Conservation (phyloP, 192 early-diverging fungal species). For the Entomortierella lignicola region DNA sequence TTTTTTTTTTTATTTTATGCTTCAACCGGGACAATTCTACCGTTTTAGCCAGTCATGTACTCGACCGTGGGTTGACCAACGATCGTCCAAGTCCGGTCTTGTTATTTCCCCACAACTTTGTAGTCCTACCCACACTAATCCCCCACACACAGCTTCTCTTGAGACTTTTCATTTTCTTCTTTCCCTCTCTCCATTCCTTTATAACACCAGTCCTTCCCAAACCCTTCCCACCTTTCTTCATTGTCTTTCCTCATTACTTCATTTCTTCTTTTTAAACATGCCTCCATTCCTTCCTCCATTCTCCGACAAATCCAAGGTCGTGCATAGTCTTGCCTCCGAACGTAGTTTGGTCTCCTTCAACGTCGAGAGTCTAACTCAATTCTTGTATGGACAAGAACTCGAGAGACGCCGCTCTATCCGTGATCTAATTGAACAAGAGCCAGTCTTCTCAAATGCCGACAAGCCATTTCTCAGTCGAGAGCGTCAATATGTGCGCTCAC, state of each 20-base stretch:
- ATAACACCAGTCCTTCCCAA: no score
- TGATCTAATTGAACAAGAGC: conserved; percentile 42
- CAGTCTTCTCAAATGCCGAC: conserved; percentile 56
- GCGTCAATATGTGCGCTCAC: conserved; percentile 39
- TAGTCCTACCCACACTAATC: no score
- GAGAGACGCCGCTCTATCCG: conserved; percentile 32
- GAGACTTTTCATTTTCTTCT: neutral
- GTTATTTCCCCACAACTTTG: no score
- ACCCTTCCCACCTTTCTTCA: neutral
- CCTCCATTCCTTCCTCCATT: conserved; percentile 54
- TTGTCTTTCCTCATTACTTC: neutral
- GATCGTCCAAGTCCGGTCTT: no score
- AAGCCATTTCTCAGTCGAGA: conserved; percentile 51
- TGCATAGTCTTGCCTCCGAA: conserved; percentile 64
- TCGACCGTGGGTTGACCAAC: no score
- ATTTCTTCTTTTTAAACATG: conserved; percentile 8
- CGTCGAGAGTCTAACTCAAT: conserved; percentile 75
- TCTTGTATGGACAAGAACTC: conserved; percentile 74
- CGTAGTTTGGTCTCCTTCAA: conserved; percentile 76
- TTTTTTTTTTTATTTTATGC: no score
- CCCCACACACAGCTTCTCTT: no score
- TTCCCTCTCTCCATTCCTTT: neutral
- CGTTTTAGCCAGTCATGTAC: no score
- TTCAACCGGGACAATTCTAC: no score
- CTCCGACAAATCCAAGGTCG: conserved; percentile 30